A percentile compares a stretch with the other conserved stretches of the same genome.
phyloP scores from a whole-genome alignment of 352 stramenopile genomes.

The Globisporangium alternatum region DNA sequence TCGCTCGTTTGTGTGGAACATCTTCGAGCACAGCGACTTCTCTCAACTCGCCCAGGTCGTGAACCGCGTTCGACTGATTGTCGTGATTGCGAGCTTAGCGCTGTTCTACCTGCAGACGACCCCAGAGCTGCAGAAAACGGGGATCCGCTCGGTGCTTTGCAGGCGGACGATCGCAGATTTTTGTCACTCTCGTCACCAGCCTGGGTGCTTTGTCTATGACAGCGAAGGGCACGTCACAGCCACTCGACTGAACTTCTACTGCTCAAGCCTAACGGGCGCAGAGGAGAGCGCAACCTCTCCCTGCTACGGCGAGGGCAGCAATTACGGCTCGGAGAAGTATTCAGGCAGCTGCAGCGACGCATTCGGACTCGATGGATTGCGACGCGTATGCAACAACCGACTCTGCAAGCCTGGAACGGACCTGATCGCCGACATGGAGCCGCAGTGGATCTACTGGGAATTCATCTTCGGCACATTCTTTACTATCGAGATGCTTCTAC shows the following conservation, averaged over 20 bases:
- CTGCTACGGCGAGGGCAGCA: constrained; percentile 29
- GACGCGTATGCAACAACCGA: constrained; percentile 38
- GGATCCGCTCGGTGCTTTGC: constrained; percentile 35
- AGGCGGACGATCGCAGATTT: constrained; percentile 37
- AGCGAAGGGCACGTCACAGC: constrained; percentile 18
- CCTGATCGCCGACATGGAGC: constrained; percentile 48
- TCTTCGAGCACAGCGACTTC: constrained; percentile 42
- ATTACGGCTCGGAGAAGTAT: constrained; percentile 34
- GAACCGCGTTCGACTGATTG: constrained; percentile 30
- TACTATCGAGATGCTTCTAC: constrained; percentile 34
- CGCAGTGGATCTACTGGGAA: constrained; percentile 50
- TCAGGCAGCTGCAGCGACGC: constrained; percentile 19
- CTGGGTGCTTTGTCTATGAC: constrained; percentile 37
- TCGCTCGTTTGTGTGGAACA: constrained; percentile 36
- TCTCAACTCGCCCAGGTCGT: constrained; percentile 20
- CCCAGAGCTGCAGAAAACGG: constrained; percentile 46
- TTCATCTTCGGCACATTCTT: constrained; percentile 40
- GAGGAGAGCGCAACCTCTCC: constrained; percentile 1
- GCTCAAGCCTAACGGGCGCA: constrained; percentile 8
- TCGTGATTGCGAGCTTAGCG: constrained; percentile 40
- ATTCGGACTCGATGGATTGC: constrained; percentile 21
- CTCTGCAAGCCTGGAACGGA: constrained; percentile 36
- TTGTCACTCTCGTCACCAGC: constrained; percentile 26
- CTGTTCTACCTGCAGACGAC: constrained; percentile 60
- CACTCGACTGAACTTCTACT: constrained; percentile 29